Base-by-base conservation (phyloP, 192 early-diverging fungal species). In the Allomyces javanicus region DNA sequence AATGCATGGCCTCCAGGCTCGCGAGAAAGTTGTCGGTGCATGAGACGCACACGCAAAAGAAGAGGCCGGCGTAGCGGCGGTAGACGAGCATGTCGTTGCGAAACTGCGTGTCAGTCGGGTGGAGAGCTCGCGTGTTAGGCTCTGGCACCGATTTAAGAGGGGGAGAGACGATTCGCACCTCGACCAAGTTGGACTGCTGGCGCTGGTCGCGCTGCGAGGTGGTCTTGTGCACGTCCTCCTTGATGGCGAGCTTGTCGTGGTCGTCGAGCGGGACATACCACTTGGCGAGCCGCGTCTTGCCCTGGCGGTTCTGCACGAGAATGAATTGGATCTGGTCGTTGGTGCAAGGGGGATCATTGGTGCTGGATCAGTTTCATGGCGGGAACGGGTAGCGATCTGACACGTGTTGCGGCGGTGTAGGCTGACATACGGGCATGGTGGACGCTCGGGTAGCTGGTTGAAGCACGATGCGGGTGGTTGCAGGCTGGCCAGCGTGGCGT, bases 1-100 rank as follows among this genome's bases (percentile, higher is more conserved):
- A 88, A 71, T 99, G 96, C 50, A 99, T 97, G 0, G 92, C 93
- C 72, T 99, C 96, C 27, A 99, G 74, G 68, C 91, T 90, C 1
- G 89, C 85, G 23, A 99, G 77, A 72, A 97, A 94, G 70, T 99
- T 99, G 77, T 99, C 96, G 74, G 96, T 97, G 21, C 90, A 88
- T 74, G 97, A 94, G 1, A 99, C 93, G 73, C 94, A 95, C 71
- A 97, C 90, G 76, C 96, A 97, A 75, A 99, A 99, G 77, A 95
- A 99, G 25, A 99, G 78, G n/a, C 89, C 90, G 1, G 94, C 94
- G 77, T 98, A 98, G 26, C 96, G 86, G 44, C 96, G 89, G 69
- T 99, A 99, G 0, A 99, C 90, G 44, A 99, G 90, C 73, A 96
- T 97, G 78, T 93, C 89, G 78, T 94, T 94, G 70, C 92, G 87